A percentile compares a stretch with the other conserved stretches of the same genome.
phyloP scores from a whole-genome alignment of 257 asterid genomes.

The Solanum habrochaites region DNA sequence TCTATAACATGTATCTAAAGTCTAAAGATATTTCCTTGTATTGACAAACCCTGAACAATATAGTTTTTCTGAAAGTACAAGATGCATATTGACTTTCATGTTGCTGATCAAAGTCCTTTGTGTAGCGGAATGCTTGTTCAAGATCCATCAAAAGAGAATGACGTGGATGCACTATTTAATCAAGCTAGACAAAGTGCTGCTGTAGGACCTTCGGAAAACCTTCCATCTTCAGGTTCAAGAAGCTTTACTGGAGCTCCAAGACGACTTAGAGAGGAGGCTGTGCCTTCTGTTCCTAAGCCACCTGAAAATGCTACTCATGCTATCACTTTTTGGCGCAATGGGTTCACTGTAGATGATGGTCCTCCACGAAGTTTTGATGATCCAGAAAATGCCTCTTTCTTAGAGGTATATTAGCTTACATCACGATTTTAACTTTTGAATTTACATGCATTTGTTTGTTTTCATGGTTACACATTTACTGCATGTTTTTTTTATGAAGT shows the following conservation, averaged over 20 bases:
- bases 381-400: slow-evolving; percentile 58
- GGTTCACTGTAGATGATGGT: slow-evolving; percentile 73
- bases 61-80: not conserved
- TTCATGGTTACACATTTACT: not conserved
- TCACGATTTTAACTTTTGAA: not conserved
- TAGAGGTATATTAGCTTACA: slow-evolving; percentile 40
- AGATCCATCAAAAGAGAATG: slow-evolving; percentile 47
- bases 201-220: slow-evolving; percentile 17
- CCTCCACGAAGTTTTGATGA: slow-evolving; percentile 68
- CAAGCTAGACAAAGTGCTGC: slow-evolving; percentile 58
- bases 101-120: not conserved
- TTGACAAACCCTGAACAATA: not conserved
- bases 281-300: slow-evolving; percentile 37
- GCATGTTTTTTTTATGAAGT: not conserved
- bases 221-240: slow-evolving; percentile 32
- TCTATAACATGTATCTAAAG: not conserved
- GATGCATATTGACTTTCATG: not conserved
- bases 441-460: not conserved
- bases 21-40: not conserved
- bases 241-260: slow-evolving; percentile 67
- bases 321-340: slow-evolving; percentile 64
- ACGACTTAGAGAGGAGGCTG: slow-evolving; percentile 52
- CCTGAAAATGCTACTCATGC: slow-evolving; percentile 36
- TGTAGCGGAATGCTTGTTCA: slow-evolving; percentile 77
- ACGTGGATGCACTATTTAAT: slow-evolving; percentile 52